Conservation (phyloP, 148 eudicot species). For the Agrostemma githago region DNA sequence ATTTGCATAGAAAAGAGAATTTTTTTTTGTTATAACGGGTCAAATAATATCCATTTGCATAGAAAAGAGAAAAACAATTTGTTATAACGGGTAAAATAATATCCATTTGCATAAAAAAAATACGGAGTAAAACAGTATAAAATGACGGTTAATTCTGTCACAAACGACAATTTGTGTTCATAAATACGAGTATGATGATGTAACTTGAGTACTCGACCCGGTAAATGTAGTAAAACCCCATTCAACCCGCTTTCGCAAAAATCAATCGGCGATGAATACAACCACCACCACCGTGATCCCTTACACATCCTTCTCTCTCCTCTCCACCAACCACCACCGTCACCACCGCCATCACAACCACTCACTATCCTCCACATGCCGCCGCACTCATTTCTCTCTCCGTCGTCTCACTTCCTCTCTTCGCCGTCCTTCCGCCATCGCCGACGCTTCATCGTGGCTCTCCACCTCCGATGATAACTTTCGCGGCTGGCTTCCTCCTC, state of each 20-base stretch:
- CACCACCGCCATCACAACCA: not conserved
- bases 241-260: not conserved
- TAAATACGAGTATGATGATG: too few species aligned
- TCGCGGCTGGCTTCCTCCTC: slow-evolving; percentile 64
- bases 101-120: too few species aligned
- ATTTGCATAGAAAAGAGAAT: too few species aligned
- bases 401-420: slow-evolving; percentile 18
- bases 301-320: slow-evolving; percentile 23
- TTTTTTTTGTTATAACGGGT: too few species aligned
- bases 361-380: slow-evolving; percentile 16
- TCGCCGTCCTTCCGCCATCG: slow-evolving; percentile 31
- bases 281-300: slow-evolving; percentile 4
- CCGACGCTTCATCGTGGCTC: slow-evolving; percentile 41
- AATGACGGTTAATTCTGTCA: too few species aligned
- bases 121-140: too few species aligned
- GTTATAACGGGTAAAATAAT: too few species aligned
- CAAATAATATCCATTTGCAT: too few species aligned
- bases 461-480: slow-evolving; percentile 33
- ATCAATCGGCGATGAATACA: slow-evolving; percentile 18
- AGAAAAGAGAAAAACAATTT: too few species aligned
- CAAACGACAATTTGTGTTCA: too few species aligned
- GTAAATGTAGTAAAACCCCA: too few species aligned
- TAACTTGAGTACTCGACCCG: too few species aligned
- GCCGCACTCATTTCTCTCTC: slow-evolving; percentile 22
- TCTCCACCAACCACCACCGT: slow-evolving; percentile 11